Conservation (phyloP, 345 rosid species). For the Stellera chamaejasme region DNA sequence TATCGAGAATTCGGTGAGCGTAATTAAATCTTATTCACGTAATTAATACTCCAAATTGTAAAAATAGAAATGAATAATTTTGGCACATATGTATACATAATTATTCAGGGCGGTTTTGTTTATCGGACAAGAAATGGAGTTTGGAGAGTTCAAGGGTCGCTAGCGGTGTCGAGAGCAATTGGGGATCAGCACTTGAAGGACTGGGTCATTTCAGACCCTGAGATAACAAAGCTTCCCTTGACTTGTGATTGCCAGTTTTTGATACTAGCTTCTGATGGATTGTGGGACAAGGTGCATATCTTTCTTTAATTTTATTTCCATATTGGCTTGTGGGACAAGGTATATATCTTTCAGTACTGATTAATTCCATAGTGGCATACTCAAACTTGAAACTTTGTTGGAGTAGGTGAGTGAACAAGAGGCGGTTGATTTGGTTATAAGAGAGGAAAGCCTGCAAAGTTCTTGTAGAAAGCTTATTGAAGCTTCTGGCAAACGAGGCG, state of each 20-base stretch:
- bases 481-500: conserved; percentile 30
- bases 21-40: background rate
- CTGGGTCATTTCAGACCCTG: conserved; percentile 50
- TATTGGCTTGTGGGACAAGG: conserved; percentile 60
- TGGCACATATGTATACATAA: too few species aligned
- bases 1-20: conserved; percentile 32
- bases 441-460: conserved; percentile 11
- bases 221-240: conserved; percentile 21
- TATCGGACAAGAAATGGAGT: conserved; percentile 23
- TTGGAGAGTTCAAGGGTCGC: conserved; percentile 47
- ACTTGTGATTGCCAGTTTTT: conserved; percentile 34
- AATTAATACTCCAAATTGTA: background rate
- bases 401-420: conserved; percentile 34
- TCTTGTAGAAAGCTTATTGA: conserved; percentile 39
- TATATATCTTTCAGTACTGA: conserved; percentile 3
- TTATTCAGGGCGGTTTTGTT: conserved; percentile 53
- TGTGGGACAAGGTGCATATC: conserved; percentile 45
- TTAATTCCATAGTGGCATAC: background rate
- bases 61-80: too few species aligned
- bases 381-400: background rate
- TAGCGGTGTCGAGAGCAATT: conserved; percentile 44
- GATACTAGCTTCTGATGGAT: conserved; percentile 46
- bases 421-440: conserved; percentile 38
- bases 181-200: conserved; percentile 43
- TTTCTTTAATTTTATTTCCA: too few species aligned